Evolutionary conservation across 2,329 filamentous ascomycete species (phyloP), one percentile per base, ranked within the genome.

Genomic region (Aspergillus sp.): DNA sequence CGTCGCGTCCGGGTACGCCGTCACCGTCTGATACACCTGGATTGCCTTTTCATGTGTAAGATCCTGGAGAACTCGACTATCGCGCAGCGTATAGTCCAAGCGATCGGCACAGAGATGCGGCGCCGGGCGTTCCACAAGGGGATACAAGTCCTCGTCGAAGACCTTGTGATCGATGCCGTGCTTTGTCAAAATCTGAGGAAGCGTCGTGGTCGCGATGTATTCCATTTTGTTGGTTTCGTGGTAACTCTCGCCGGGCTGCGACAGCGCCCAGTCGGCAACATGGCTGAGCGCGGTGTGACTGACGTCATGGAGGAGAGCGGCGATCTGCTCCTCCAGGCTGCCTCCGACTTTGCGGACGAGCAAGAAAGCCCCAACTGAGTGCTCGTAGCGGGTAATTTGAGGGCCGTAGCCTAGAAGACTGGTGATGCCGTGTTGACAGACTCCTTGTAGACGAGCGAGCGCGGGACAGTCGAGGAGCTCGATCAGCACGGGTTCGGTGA

Each of bases 41-140:
- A 53, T 67, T 0, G 69, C 74, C n/a, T 75, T 69, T 16, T 67
- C 61, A 0, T 75, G 50, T 3, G 58, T n/a, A 22, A 78, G 60
- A 18, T 74, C 70, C 0, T 66, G 69, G 39, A 76, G 74, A 1
- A 64, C 69, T 1, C 76, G 68, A 0, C 71, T 55, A 52, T 78
- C 76, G 20, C 75, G 75, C 24, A 78, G 64, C 18, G 71, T 68
- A 55, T 78, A 78, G 62, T 78, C 76, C 7, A 78, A 68, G 32
- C 76, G 69, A 58, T 78, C 76, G 22, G 76, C 75, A 57, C 75
- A 78, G 2, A 78, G 73, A 31, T 71, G 74, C 6, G 76, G 76
- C 26, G 76, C 64, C 6, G 71, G 67, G 69, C 63, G 69, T 59
- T 78, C 76, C 4, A 78, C 76, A 6, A 78, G 54, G 6, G 74